phyloP scores from a whole-genome alignment of 2,329 filamentous ascomycete species.

The Trichoderma sp. region DNA sequence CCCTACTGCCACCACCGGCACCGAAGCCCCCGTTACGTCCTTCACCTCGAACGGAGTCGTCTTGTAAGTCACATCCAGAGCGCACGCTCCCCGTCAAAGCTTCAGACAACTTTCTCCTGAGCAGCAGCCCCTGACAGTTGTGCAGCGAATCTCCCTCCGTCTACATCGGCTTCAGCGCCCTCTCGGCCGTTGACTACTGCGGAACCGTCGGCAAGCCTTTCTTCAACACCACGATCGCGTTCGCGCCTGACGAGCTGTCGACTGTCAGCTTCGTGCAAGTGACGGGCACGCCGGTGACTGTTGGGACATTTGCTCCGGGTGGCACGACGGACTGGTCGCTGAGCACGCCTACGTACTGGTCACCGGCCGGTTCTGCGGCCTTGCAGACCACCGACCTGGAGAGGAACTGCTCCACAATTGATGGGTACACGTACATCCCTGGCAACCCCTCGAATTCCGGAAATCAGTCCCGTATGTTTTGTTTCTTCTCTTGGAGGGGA shows the following conservation, averaged over 20 bases:
- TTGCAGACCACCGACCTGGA: constrained; percentile 25
- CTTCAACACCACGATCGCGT: constrained; percentile 26
- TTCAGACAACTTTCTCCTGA: background rate
- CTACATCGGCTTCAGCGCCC: constrained; percentile 27
- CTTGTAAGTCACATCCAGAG: constrained; percentile 13
- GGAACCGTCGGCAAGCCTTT: constrained; percentile 16
- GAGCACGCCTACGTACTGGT: background rate
- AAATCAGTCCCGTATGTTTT: constrained; percentile 14
- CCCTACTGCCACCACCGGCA: background rate
- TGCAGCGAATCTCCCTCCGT: constrained; percentile 25
- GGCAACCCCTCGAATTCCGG: constrained; percentile 22
- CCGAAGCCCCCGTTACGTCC: constrained; percentile 6
- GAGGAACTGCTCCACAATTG: constrained; percentile 27
- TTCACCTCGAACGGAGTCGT: constrained; percentile 21
- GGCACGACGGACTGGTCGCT: background rate
- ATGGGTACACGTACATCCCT: constrained; percentile 23
- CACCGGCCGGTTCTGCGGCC: constrained; percentile 11
- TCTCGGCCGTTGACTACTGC: constrained; percentile 26
- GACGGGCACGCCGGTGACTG: background rate
- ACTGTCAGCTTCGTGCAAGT: constrained; percentile 12
- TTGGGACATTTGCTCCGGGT: background rate
- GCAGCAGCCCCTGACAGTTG: background rate
- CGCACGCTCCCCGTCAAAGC: background rate
- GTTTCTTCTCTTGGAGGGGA: background rate
- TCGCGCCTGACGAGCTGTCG: constrained; percentile 22